phyloP scores from a whole-genome alignment of 768 basidiomycete species.

The Leccinum rimulosum region DNA sequence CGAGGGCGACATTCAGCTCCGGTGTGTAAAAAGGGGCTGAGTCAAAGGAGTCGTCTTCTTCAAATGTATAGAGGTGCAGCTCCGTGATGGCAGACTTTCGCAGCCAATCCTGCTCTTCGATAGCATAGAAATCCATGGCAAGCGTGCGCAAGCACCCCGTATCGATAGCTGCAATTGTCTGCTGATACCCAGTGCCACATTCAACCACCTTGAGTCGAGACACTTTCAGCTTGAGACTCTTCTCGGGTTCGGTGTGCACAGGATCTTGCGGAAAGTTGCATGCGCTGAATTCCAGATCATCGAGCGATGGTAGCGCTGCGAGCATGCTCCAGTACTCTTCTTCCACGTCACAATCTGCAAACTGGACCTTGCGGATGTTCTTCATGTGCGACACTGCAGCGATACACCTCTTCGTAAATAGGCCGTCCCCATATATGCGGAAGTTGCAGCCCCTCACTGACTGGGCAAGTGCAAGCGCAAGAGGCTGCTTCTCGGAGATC shows the following conservation, averaged over 20 bases:
- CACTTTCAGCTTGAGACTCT: neutral
- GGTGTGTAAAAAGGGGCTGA: neutral
- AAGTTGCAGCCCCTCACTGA: no score
- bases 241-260: neutral
- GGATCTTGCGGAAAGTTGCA: neutral
- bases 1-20: neutral
- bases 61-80: neutral
- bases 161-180: neutral
- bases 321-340: neutral
- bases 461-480: no score
- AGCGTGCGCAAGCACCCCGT: neutral
- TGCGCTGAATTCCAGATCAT: neutral
- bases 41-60: neutral
- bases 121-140: neutral
- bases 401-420: neutral
- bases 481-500: no score
- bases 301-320: neutral
- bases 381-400: neutral
- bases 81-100: neutral
- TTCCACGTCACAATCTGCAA: neutral
- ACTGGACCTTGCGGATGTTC: neutral
- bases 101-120: neutral
- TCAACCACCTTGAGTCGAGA: neutral
- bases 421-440: no score
- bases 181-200: neutral